Conservation (phyloP, 176 grass and related monocot genomes). For the Calamus simplicifolius region DNA sequence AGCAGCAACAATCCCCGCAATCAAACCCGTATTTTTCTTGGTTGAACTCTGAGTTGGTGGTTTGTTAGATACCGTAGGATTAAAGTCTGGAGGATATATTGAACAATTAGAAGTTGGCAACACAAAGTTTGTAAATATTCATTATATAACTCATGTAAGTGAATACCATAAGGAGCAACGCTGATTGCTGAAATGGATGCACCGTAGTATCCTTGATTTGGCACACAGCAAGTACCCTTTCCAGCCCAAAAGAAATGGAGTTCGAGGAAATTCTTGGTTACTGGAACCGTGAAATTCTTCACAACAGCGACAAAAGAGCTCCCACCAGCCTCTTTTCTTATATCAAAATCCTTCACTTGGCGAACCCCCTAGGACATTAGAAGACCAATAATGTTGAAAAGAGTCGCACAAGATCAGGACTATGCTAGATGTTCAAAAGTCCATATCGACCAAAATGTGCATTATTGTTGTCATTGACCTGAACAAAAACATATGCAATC, state of each 20-base stretch:
- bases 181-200: constrained; percentile 70
- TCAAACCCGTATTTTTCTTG: constrained; percentile 29
- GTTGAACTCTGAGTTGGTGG: constrained; percentile 8
- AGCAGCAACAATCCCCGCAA: constrained; percentile 48
- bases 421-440: too few species aligned
- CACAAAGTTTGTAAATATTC: constrained; percentile 9
- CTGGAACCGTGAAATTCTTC: constrained; percentile 41
- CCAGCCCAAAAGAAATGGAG: constrained; percentile 97
- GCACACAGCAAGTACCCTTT: constrained; percentile 87
- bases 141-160: background rate
- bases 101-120: constrained; percentile 13
- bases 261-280: constrained; percentile 78
- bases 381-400: background rate
- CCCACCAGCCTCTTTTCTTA: constrained; percentile 67
- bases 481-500: too few species aligned
- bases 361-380: constrained; percentile 39
- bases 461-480: too few species aligned
- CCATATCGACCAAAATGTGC: too few species aligned
- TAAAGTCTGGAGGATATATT: constrained; percentile 48
- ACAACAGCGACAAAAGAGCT: constrained; percentile 48
- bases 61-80: constrained; percentile 41
- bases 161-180: constrained; percentile 40
- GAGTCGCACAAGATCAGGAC: too few species aligned
- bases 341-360: constrained; percentile 69
- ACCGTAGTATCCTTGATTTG: constrained; percentile 56